phyloP scores from a whole-genome alignment of 2,329 filamentous ascomycete species.

The Camillea tinctor region DNA sequence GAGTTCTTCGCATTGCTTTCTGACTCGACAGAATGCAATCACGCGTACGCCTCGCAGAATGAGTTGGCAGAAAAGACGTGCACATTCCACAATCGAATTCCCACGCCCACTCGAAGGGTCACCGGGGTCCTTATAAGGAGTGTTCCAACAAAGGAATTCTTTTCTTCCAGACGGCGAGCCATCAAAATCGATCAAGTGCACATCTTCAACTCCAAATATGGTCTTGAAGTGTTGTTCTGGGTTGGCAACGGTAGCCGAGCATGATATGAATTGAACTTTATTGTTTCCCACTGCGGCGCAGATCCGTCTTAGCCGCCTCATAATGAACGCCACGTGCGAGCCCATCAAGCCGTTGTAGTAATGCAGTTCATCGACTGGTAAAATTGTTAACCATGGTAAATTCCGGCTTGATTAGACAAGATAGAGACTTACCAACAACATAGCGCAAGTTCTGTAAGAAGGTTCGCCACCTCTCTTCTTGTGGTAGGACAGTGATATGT shows the following conservation, averaged over 20 bases:
- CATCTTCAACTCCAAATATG: slow-evolving; percentile 85
- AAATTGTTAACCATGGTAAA: background rate
- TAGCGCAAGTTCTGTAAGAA: slow-evolving; percentile 89
- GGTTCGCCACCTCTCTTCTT: slow-evolving; percentile 83
- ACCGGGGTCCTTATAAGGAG: slow-evolving; percentile 83
- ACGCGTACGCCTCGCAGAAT: slow-evolving; percentile 85
- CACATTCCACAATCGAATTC: slow-evolving; percentile 80
- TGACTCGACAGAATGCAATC: slow-evolving; percentile 87
- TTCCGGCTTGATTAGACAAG: slow-evolving; percentile 19
- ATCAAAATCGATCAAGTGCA: slow-evolving; percentile 82
- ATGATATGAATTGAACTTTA: slow-evolving; percentile 86
- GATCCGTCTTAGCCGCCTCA: slow-evolving; percentile 82
- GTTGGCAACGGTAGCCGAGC: slow-evolving; percentile 94
- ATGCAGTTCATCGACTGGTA: slow-evolving; percentile 76
- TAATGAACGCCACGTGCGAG: slow-evolving; percentile 90
- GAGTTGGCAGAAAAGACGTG: slow-evolving; percentile 84
- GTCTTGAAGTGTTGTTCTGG: slow-evolving; percentile 88
- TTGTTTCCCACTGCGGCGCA: slow-evolving; percentile 88
- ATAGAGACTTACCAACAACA: slow-evolving; percentile 63
- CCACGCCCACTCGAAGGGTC: slow-evolving; percentile 86
- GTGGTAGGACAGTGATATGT: slow-evolving; percentile 87
- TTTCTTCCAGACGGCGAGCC: slow-evolving; percentile 90
- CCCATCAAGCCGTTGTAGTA: slow-evolving; percentile 96
- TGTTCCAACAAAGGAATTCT: slow-evolving; percentile 98
- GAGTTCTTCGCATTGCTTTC: slow-evolving; percentile 84